Evolutionary conservation across 371 early-diverging fungal species (phyloP).

Genomic region (Mortierella sp.): DNA sequence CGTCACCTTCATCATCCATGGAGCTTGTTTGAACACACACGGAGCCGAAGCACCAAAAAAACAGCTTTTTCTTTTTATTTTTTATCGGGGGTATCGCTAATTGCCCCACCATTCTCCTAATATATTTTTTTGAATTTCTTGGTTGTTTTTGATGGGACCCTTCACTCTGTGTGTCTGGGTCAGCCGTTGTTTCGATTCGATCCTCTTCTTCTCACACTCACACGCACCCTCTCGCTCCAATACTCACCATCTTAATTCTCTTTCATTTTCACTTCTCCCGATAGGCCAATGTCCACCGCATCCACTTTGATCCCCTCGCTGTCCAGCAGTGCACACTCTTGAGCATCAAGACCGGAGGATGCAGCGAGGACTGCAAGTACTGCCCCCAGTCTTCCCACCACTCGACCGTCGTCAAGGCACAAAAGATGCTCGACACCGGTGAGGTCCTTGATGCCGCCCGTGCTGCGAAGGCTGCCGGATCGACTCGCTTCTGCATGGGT

Average conservation of each 20-base stretch:
- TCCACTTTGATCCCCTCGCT: constrained; percentile 77
- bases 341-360: constrained; percentile 92
- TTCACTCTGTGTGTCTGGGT: neutral
- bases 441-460: constrained; percentile 83
- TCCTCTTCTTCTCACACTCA: neutral
- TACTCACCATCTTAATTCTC: neutral
- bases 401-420: constrained; percentile 80
- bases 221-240: neutral
- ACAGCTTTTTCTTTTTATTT: constrained; percentile 6
- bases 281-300: constrained; percentile 84
- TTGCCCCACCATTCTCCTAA: constrained; percentile 19
- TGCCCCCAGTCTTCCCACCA: constrained; percentile 88
- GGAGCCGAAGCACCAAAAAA: neutral
- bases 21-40: neutral
- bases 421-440: constrained; percentile 80
- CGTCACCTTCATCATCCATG: neutral
- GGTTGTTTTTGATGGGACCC: constrained; percentile 6
- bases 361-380: constrained; percentile 90
- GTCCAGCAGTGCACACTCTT: constrained; percentile 89
- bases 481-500: constrained; percentile 86
- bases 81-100: constrained; percentile 9
- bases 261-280: neutral
- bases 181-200: neutral
- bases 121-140: constrained; percentile 6
- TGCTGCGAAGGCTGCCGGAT: constrained; percentile 86